phyloP scores from a whole-genome alignment of 2,329 filamentous ascomycete species.

The Sporothrix protearum region DNA sequence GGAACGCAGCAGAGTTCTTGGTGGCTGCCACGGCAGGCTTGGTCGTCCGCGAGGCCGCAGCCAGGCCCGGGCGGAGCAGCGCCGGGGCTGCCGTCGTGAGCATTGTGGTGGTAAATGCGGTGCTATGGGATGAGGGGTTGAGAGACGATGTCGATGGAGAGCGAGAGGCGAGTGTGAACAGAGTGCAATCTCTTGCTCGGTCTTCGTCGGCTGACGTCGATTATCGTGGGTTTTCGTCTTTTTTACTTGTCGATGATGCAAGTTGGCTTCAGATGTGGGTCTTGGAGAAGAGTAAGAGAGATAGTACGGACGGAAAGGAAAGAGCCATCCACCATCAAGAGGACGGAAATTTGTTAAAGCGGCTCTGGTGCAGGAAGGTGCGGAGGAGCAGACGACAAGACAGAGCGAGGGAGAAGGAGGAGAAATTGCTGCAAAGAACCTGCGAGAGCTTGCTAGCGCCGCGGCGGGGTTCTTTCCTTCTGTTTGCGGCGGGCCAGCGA shows the following conservation, averaged over 20 bases:
- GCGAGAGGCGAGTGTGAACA: no score
- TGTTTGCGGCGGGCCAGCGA: neutral
- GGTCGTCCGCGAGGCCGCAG: constrained; percentile 18
- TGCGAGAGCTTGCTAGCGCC: constrained; percentile 7
- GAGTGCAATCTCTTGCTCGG: neutral
- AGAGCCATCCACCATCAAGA: neutral
- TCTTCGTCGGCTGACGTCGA: neutral
- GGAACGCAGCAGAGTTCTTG: neutral
- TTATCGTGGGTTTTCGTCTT: neutral
- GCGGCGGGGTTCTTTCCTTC: neutral
- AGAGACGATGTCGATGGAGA: no score
- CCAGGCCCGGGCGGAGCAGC: constrained; percentile 25
- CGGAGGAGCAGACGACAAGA: neutral
- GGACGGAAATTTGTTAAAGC: constrained; percentile 16
- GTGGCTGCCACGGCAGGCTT: neutral
- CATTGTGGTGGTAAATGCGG: constrained; percentile 15
- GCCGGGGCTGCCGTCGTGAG: constrained; percentile 22
- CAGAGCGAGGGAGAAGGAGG: neutral
- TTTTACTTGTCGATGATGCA: neutral
- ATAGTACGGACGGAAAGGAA: neutral
- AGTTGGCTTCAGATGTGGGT: neutral
- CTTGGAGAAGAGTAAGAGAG: neutral
- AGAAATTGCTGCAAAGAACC: neutral
- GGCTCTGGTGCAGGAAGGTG: neutral
- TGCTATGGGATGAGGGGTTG: neutral